A percentile compares a stretch with the other conserved stretches of the same genome.
Conservation (phyloP, 1,139 yeast genomes). For the Kazachstania sp. region DNA sequence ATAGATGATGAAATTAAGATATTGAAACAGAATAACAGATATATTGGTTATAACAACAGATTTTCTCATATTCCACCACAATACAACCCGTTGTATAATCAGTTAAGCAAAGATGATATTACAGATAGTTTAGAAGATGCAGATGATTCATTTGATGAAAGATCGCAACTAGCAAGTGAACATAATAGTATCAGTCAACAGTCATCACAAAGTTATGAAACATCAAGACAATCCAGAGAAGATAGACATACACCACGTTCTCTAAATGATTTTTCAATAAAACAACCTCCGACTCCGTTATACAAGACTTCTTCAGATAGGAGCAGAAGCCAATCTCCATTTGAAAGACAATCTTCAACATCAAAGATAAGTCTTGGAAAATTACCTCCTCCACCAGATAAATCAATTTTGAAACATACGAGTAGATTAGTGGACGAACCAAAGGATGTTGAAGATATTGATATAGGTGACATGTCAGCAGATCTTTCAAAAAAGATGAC, state of each 20-base stretch:
- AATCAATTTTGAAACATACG: constrained; percentile 25
- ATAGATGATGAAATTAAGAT: constrained; percentile 24
- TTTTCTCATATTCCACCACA: constrained; percentile 29
- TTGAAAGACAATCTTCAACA: not conserved
- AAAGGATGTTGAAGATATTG: constrained; percentile 16
- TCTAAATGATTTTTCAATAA: not conserved
- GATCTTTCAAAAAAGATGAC: constrained; percentile 16
- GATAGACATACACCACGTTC: not conserved
- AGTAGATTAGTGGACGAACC: constrained; percentile 12
- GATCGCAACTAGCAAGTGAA: not conserved
- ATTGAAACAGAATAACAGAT: constrained; percentile 15
- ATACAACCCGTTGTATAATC: constrained; percentile 20
- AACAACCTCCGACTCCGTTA: not conserved
- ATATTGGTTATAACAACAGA: constrained; percentile 21
- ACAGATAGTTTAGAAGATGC: not conserved
- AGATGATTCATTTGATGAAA: not conserved
- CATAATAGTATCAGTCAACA: not conserved
- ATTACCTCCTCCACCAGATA: constrained; percentile 33
- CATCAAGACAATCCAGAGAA: not conserved
- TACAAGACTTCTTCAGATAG: not conserved
- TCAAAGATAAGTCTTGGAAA: constrained; percentile 7
- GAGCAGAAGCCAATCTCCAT: constrained; percentile 10
- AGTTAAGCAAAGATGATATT: not conserved
- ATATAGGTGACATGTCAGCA: constrained; percentile 17
- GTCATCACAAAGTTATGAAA: not conserved